Percentiles rank a stretch among this genome's conserved stretches.
Conservation (phyloP, 208 protist species). For the Trypanosoma lewisi region DNA sequence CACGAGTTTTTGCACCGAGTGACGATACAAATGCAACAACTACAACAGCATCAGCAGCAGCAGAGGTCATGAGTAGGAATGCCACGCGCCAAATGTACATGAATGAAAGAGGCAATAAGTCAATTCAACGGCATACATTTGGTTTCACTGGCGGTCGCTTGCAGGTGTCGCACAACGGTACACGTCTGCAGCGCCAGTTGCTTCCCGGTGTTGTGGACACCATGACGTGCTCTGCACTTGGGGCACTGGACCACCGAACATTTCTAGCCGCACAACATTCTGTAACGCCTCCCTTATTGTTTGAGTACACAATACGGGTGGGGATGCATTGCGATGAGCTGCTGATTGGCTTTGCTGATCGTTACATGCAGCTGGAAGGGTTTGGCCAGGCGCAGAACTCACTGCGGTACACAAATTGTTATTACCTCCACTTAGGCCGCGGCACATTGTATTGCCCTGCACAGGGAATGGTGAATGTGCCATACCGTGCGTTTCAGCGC, state of each 20-base stretch:
- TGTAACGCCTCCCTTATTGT: slow-evolving; percentile 21
- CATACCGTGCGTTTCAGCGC: slow-evolving; percentile 12
- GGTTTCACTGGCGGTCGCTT: slow-evolving; percentile 16
- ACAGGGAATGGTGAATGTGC: slow-evolving; percentile 24
- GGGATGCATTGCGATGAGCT: slow-evolving; percentile 25
- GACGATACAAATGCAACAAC: background rate
- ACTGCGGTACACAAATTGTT: slow-evolving; percentile 39
- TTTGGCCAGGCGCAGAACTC: slow-evolving; percentile 43
- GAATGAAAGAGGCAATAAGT: background rate
- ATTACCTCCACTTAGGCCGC: slow-evolving; percentile 39
- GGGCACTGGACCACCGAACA: slow-evolving; percentile 35
- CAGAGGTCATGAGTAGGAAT: background rate
- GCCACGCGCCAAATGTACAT: background rate
- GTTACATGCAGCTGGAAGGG: slow-evolving; percentile 47
- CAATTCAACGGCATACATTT: slow-evolving; percentile 15
- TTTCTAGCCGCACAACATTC: slow-evolving; percentile 14
- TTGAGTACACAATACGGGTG: slow-evolving; percentile 17
- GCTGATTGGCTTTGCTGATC: slow-evolving; percentile 52
- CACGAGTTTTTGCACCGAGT: background rate
- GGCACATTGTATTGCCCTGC: slow-evolving; percentile 36
- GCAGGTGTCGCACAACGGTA: slow-evolving; percentile 17
- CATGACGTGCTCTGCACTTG: slow-evolving; percentile 31
- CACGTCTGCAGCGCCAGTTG: slow-evolving; percentile 17
- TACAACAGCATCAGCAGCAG: background rate
- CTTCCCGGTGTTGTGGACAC: slow-evolving; percentile 23